A percentile compares a stretch with the other conserved stretches of the same genome.
These are phyloP conservation scores for Plantago elongata DNA, from an alignment of 257 asterid species.

Conservation along the genomic window DNA sequence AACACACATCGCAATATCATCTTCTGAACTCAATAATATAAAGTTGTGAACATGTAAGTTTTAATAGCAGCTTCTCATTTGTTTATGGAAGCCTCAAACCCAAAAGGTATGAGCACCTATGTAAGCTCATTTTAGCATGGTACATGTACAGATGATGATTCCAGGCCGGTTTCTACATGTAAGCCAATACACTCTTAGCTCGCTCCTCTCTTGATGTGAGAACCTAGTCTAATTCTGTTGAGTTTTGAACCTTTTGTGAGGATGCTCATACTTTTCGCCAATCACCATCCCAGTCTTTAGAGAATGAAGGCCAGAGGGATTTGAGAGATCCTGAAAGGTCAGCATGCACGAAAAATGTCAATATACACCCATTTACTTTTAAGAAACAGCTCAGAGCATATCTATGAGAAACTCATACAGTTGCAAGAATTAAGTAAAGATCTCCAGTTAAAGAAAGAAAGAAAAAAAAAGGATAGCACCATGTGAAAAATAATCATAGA, in stretches of 20 bases:
- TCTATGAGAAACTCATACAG: not conserved
- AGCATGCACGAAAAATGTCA: not conserved
- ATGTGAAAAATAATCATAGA: not conserved
- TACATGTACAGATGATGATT: conserved; percentile 1
- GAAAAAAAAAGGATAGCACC: not conserved
- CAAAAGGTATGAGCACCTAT: not conserved
- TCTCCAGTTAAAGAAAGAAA: not conserved
- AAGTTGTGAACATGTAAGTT: too few relatives aligned
- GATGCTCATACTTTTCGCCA: conserved; percentile 24
- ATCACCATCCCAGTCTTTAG: conserved; percentile 15
- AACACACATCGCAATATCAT: too few relatives aligned
- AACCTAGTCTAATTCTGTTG: conserved; percentile 22
- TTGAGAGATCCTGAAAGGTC: conserved; percentile 19
- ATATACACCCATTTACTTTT: too few relatives aligned
- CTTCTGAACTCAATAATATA: too few relatives aligned
- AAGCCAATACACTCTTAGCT: not conserved
- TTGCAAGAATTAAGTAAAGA: not conserved
- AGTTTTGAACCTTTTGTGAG: conserved; percentile 37
- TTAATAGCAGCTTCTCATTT: conserved; percentile 41
- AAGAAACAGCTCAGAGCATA: not conserved
- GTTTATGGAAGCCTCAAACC: conserved; percentile 38
- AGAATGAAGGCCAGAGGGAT: conserved; percentile 21
- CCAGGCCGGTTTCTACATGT: not conserved
- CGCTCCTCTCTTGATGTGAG: conserved; percentile 16
- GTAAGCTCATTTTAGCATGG: conserved; percentile 3